Base-by-base conservation (phyloP, 352 stramenopile genomes). In the Aphanomyces astaci region DNA sequence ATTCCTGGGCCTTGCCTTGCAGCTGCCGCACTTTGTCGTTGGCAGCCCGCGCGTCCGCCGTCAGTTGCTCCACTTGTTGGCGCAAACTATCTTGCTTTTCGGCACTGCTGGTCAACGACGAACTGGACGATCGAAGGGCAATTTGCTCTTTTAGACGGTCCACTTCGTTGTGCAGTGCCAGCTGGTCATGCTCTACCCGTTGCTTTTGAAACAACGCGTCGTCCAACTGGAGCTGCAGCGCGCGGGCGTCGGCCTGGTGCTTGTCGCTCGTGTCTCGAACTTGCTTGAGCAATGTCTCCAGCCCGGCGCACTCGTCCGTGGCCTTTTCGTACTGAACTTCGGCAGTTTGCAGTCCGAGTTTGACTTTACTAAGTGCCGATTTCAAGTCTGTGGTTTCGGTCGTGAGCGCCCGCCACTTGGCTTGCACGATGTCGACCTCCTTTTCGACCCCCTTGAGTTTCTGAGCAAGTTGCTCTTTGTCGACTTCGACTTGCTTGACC, bases 351-450 rank as follows among this genome's bases (percentile, higher is more conserved):
- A 51, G 7, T 19, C 15, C 77, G 57, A 80, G 59, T 33, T 78
- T 83, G 19, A 72, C 24, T 70, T 83, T 83, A 40, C 25, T 73
- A 2, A 79, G 46, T 28, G 76, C 72, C 19, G 45, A 36, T 25
- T 77, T 79, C 10, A 79, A 27, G 0, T 86, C 80, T 0, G 71
- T 72, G 3, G 54, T 55, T 46, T 86, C 78, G 15, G 25, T 57
- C 3, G 46, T 45, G 25, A 71, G 54, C 11, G 52, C 49, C 4
- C 78, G 78, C 15, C 32, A 52, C 25, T 76, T 75, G 49, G 80
- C 74, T 15, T 71, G 33, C 28, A 70, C 59, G 2, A n/a, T 52
- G 22, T 80, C 78, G 11, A 74, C 19, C 7, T 78, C 75, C n/a
- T 78, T 73, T 25, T 79, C 54, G 0, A 78, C 19, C 40, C 69